A percentile compares a stretch with the other conserved stretches of the same genome.
phyloP scores from a whole-genome alignment of 129 eudicot genomes.

The Chrysanthemum lavandulifolium region DNA sequence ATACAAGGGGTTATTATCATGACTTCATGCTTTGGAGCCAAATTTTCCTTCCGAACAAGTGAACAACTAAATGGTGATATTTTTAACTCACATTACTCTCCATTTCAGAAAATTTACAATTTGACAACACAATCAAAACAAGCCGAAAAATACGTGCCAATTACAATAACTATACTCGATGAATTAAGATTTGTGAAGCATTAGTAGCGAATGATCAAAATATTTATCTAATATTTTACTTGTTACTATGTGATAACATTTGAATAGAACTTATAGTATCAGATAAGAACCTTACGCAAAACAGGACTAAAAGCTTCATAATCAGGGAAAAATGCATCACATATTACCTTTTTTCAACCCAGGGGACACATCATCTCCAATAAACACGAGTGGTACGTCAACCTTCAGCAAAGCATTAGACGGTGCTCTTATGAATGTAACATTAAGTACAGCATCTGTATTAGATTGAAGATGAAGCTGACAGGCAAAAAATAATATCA shows the following conservation, averaged over 20 bases:
- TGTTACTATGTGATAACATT: not conserved
- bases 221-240: not conserved
- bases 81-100: not conserved
- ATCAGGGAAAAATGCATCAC: not conserved
- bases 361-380: slow-evolving; percentile 95
- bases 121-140: not conserved
- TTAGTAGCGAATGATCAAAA: not conserved
- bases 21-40: not conserved
- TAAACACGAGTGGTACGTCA: slow-evolving; percentile 90
- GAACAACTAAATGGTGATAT: not conserved
- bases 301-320: not conserved
- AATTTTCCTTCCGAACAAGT: not conserved
- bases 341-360: slow-evolving; percentile 84
- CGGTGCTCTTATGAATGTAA: slow-evolving; percentile 93
- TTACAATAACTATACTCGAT: not conserved
- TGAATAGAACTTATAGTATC: not conserved
- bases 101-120: not conserved
- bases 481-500: not conserved
- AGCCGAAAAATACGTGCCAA: not conserved
- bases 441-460: slow-evolving; percentile 78
- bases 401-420: slow-evolving; percentile 78
- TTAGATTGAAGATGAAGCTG: slow-evolving; percentile 89
- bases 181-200: not conserved
- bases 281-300: not conserved
- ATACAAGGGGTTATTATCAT: not conserved